A percentile compares a stretch with the other conserved stretches of the same genome.
These are phyloP conservation scores for Venturia oleaginea DNA, from an alignment of 2,329 filamentous ascomycete genomes.

Conservation along the genomic window DNA sequence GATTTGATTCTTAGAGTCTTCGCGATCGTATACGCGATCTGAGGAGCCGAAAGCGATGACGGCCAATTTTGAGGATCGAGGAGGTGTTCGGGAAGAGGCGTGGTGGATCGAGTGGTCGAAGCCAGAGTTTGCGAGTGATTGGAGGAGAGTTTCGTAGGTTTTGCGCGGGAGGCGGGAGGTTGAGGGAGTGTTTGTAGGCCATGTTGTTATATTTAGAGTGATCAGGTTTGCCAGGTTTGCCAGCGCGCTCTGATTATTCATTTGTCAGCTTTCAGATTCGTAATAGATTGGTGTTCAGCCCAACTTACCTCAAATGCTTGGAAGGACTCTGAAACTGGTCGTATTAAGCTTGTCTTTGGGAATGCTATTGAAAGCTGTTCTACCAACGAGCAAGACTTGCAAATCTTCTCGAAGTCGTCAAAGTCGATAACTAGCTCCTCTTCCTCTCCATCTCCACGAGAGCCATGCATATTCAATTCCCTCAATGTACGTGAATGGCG, in stretches of 20 bases:
- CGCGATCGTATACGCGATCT: constrained; percentile 38
- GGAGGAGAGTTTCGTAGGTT: constrained; percentile 38
- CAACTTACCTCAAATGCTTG: constrained; percentile 31
- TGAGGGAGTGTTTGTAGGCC: constrained; percentile 36
- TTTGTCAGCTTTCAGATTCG: constrained; percentile 12
- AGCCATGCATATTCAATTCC: constrained; percentile 36
- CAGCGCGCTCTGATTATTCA: constrained; percentile 24
- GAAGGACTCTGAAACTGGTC: constrained; percentile 34
- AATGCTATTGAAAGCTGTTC: constrained; percentile 41
- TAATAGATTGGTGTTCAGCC: not conserved
- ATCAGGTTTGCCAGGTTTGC: constrained; percentile 32
- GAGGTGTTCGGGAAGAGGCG: constrained; percentile 3
- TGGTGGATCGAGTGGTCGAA: constrained; percentile 22
- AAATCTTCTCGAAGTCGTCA: constrained; percentile 37
- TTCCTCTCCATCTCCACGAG: constrained; percentile 26
- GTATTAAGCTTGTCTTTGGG: constrained; percentile 35
- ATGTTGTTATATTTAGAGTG: constrained; percentile 40
- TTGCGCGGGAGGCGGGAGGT: constrained; percentile 32
- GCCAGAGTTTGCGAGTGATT: constrained; percentile 28
- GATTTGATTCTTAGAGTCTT: constrained; percentile 38
- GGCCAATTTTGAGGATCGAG: constrained; percentile 29
- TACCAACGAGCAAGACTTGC: constrained; percentile 33
- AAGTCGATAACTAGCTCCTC: constrained; percentile 37
- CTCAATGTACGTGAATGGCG: constrained; percentile 39
- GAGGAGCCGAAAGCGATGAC: constrained; percentile 39